Base-by-base conservation (phyloP, 768 basidiomycete species). In the Royoungia palumana region DNA sequence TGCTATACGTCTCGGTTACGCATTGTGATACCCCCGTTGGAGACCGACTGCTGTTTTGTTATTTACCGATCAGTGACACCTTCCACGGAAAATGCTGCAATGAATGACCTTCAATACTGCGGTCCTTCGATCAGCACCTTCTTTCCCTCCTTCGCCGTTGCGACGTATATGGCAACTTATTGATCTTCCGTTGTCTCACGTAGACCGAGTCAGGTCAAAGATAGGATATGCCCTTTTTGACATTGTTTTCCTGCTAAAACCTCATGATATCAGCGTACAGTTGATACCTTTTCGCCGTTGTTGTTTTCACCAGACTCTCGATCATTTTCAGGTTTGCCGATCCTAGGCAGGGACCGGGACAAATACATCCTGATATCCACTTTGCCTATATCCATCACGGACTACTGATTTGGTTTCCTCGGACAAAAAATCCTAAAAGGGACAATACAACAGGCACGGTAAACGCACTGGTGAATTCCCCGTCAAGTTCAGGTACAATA, bases 11-110 rank as follows among this genome's bases (percentile, higher is more conserved):
- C 38, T 38, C 37, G 41, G 39, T 19, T 59, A 38, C 28, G 42
- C 42, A 24, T 35, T 46, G 39, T 44, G 20, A 47, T 56, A 42
- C 35, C 45, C 46, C 10, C 25, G 2, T 32, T 5, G 25, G 24
- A 27, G 44, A 22, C n/a, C 35, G 47, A 36, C 35, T 44, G 22
- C 30, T 37, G 30, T 50, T 50, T 16, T 50, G 30, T 52, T 45
- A 62, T 62, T 27, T 54, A 49, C 54, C 57, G 56, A 46, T 51
- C 25, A 27, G 27, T 44, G 37, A 48, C 43, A 20, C 45, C 34
- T 56, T 43, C 35, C 22, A 45, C 39, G 49, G 43, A 59, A 48
- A 36, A 38, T 35, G 17, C 16, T n/a, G 17, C 9, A 41, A 24
- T 30, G n/a, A 44, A 44, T 43, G 14, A 41, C 22, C n/a, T 20